Evolutionary conservation across 2,329 filamentous ascomycete genomes (phyloP).

Genomic region (Aspergillus candidus): DNA sequence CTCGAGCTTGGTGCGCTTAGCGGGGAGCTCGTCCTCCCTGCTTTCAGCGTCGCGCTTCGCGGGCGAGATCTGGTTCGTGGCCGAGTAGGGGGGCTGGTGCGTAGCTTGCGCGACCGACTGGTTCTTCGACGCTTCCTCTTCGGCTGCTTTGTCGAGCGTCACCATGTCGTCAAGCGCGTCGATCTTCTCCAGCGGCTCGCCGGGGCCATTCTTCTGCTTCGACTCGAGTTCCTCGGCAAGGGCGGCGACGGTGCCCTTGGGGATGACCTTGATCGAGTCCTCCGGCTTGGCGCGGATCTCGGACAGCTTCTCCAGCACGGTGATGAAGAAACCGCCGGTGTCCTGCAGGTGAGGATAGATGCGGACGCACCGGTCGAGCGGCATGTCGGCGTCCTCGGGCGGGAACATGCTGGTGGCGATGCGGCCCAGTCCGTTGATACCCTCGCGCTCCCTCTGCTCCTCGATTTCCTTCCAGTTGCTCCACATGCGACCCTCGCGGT

Average conservation of each 20-base stretch:
- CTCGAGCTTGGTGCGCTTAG: slow-evolving; percentile 42
- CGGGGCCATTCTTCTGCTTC: slow-evolving; percentile 24
- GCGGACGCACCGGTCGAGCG: slow-evolving; percentile 83
- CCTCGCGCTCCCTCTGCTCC: slow-evolving; percentile 56
- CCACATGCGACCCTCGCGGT: slow-evolving; percentile 75
- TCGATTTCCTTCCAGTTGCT: slow-evolving; percentile 76
- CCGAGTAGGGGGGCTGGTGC: slow-evolving; percentile 29
- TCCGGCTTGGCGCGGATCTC: slow-evolving; percentile 77
- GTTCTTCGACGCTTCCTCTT: slow-evolving; percentile 29
- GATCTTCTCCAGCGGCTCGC: slow-evolving; percentile 31
- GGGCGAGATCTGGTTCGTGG: slow-evolving; percentile 20
- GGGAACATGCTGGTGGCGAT: slow-evolving; percentile 82
- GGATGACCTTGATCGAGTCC: slow-evolving; percentile 36
- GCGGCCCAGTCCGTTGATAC: slow-evolving; percentile 59
- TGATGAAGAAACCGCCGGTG: slow-evolving; percentile 96
- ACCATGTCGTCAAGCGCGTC: slow-evolving; percentile 37
- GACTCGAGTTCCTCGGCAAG: slow-evolving; percentile 31
- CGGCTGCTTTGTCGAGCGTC: slow-evolving; percentile 21
- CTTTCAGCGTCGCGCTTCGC: slow-evolving; percentile 31
- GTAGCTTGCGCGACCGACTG: slow-evolving; percentile 30
- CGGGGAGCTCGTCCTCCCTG: slow-evolving; percentile 31
- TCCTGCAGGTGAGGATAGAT: slow-evolving; percentile 95
- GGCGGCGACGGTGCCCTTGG: slow-evolving; percentile 35
- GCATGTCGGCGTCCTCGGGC: slow-evolving; percentile 55
- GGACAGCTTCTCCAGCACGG: slow-evolving; percentile 82